phyloP scores from a whole-genome alignment of 1,139 yeast genomes.

The Debaryomyces sp. region DNA sequence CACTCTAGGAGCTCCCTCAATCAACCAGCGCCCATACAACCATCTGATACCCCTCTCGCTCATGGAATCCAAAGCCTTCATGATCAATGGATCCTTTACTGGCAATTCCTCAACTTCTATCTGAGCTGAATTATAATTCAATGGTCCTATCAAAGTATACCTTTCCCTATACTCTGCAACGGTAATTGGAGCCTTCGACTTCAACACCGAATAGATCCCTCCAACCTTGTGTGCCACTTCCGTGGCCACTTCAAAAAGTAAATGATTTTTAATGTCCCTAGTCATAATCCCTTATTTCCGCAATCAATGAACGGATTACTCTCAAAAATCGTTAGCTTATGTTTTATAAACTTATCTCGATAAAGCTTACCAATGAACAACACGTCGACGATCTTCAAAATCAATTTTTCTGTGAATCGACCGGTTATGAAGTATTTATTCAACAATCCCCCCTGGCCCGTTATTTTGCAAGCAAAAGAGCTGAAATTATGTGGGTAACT shows the following conservation, averaged over 20 bases:
- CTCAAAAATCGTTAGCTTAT: neutral
- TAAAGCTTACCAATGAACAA: neutral
- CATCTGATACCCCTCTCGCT: conserved; percentile 76
- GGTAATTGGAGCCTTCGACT: conserved; percentile 96
- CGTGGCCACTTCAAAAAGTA: conserved; percentile 92
- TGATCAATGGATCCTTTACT: conserved; percentile 62
- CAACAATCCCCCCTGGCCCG: neutral
- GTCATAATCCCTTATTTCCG: conserved; percentile 45
- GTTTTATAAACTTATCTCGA: neutral
- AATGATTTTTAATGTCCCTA: conserved; percentile 78
- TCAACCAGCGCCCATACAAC: conserved; percentile 94
- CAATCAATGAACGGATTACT: neutral
- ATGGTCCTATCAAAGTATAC: conserved; percentile 86
- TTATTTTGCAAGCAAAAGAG: conserved; percentile 1
- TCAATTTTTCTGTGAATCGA: neutral
- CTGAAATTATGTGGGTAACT: conserved; percentile 2
- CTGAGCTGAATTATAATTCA: conserved; percentile 78
- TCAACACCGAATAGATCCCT: conserved; percentile 94
- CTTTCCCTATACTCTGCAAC: conserved; percentile 91
- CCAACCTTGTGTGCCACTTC: conserved; percentile 98
- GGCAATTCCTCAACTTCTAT: conserved; percentile 92
- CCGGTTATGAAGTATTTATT: neutral
- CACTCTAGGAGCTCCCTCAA: conserved; percentile 96
- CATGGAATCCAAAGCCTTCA: conserved; percentile 72
- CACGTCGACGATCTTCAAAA: neutral